A percentile compares a stretch with the other conserved stretches of the same genome.
These are phyloP conservation scores for Xerocomellus chrysenteron DNA, from an alignment of 768 basidiomycete genomes.

Conservation along the genomic window DNA sequence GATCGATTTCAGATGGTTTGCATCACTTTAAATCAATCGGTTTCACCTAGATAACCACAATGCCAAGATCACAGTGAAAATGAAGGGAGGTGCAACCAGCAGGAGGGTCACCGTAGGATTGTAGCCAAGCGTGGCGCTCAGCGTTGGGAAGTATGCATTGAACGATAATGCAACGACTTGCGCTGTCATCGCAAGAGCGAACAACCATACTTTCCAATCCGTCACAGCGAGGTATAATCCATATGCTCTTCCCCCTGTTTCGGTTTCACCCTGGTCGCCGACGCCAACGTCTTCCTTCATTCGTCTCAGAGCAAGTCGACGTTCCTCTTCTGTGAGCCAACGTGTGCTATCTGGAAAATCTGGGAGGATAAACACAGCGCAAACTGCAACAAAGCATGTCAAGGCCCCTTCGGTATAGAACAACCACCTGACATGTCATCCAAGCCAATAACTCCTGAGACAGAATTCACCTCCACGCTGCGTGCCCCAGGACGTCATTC, in stretches of 20 bases:
- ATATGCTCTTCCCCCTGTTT: slow-evolving; percentile 35
- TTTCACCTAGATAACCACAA: slow-evolving; percentile 51
- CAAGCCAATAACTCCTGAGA: slow-evolving; percentile 3
- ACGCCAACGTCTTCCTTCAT: slow-evolving; percentile 67
- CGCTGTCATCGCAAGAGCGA: slow-evolving; percentile 49
- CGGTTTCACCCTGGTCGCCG: slow-evolving; percentile 51
- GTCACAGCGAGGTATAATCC: slow-evolving; percentile 62
- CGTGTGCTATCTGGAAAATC: slow-evolving; percentile 42
- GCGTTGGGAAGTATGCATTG: slow-evolving; percentile 81
- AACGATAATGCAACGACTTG: slow-evolving; percentile 58
- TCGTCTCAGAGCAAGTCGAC: slow-evolving; percentile 50
- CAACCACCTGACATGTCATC: slow-evolving; percentile 40
- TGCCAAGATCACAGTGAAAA: slow-evolving; percentile 55
- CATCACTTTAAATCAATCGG: neutral
- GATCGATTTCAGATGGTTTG: neutral
- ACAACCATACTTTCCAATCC: slow-evolving; percentile 84
- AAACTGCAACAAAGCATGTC: slow-evolving; percentile 45
- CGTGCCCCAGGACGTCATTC: slow-evolving; percentile 47
- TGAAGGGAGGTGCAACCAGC: slow-evolving; percentile 77
- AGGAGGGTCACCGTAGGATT: slow-evolving; percentile 60
- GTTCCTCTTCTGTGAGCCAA: slow-evolving; percentile 39
- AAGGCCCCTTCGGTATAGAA: slow-evolving; percentile 48
- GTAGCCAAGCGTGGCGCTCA: slow-evolving; percentile 71
- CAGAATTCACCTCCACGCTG: slow-evolving; percentile 48
- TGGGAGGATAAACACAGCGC: slow-evolving; percentile 48